Evolutionary conservation across 805 yeast genomes (phyloP).

Genomic region (Suhomyces emberorum): DNA sequence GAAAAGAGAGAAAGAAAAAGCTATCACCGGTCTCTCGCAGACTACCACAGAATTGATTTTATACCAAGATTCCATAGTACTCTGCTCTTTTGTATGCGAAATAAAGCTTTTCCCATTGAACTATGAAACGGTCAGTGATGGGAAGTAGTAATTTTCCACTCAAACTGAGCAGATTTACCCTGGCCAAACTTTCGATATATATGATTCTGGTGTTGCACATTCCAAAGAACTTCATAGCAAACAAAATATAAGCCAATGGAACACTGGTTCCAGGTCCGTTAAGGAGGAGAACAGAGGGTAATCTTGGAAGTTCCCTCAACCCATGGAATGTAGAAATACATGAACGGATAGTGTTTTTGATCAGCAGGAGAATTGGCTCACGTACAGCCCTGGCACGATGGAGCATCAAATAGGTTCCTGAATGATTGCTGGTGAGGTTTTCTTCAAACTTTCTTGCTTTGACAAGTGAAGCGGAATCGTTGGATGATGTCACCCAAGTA

Average conservation of each 20-base stretch:
- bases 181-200: constrained; percentile 83
- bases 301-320: constrained; percentile 24
- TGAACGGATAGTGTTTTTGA: constrained; percentile 43
- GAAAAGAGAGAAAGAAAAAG: no score
- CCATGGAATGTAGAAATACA: constrained; percentile 23
- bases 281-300: constrained; percentile 46
- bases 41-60: no score
- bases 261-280: constrained; percentile 88
- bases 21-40: no score
- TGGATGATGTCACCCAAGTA: constrained; percentile 46
- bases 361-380: constrained; percentile 47
- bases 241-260: constrained; percentile 59
- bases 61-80: constrained; percentile 75
- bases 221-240: constrained; percentile 48
- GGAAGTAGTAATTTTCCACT: constrained; percentile 73
- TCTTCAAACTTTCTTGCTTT: constrained; percentile 39
- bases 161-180: constrained; percentile 71
- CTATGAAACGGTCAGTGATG: constrained; percentile 72
- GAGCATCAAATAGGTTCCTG: constrained; percentile 27
- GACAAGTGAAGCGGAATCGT: constrained; percentile 48
- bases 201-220: constrained; percentile 54
- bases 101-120: constrained; percentile 79
- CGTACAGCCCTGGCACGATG: constrained; percentile 63
- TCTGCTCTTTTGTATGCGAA: constrained; percentile 57
- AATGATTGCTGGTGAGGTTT: constrained; percentile 10